Conservation (phyloP, 371 early-diverging fungal genomes). For the Nematocida homosporus region DNA sequence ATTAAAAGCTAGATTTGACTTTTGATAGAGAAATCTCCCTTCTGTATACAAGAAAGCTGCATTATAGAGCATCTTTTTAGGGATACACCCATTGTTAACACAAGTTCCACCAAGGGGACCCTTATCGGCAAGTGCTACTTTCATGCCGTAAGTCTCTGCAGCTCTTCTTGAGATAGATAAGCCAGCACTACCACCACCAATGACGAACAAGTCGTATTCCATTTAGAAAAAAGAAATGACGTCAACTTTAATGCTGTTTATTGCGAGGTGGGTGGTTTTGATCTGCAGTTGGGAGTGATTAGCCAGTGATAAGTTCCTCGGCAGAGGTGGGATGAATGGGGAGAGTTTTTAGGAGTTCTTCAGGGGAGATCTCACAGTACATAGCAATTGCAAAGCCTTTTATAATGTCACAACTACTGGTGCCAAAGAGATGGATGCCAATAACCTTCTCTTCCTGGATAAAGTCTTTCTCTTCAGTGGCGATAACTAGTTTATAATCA, state of each 20-base stretch:
- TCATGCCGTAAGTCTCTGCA: constrained; percentile 75
- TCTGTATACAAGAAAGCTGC: constrained; percentile 68
- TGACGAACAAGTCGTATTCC: constrained; percentile 53
- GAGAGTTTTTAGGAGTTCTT: constrained; percentile 82
- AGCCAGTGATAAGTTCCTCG: constrained; percentile 74
- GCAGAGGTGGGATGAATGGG: constrained; percentile 96
- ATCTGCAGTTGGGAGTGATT: not conserved
- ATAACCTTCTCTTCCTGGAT: constrained; percentile 82
- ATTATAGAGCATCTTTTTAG: constrained; percentile 95
- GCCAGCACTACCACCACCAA: constrained; percentile 69
- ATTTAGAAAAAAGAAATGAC: constrained; percentile 32
- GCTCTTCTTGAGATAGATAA: constrained; percentile 86
- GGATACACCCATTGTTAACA: constrained; percentile 77
- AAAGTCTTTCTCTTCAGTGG: constrained; percentile 80
- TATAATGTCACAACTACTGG: constrained; percentile 83
- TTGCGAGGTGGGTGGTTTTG: not conserved
- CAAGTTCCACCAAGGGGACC: constrained; percentile 67
- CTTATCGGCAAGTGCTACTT: constrained; percentile 81
- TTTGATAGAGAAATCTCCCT: not conserved
- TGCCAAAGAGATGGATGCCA: constrained; percentile 85
- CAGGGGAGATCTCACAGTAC: constrained; percentile 83
- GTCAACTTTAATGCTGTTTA: too few species aligned
- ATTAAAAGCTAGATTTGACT: constrained; percentile 42
- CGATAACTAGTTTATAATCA: constrained; percentile 55
- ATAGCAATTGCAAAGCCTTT: constrained; percentile 76